phyloP scores from a whole-genome alignment of 2,329 filamentous ascomycete genomes.

The Alternaria metachromatica region DNA sequence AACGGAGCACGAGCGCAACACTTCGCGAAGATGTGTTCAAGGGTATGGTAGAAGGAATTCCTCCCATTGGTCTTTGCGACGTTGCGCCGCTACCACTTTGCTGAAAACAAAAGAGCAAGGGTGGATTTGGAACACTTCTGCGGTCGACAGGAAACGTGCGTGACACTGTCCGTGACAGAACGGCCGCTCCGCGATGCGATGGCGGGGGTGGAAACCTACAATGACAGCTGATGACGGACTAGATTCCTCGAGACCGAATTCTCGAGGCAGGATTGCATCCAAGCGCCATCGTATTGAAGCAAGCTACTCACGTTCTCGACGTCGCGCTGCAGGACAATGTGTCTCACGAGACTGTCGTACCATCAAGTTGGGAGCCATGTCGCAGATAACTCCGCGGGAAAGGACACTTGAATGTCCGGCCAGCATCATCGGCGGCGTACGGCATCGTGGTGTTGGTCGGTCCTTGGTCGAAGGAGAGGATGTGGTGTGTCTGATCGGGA shows the following conservation, averaged over 20 bases:
- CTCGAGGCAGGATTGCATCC: not conserved
- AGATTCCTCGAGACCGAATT: not conserved
- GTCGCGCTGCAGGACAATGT: not conserved
- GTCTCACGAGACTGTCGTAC: not conserved
- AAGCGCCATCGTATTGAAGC: slow-evolving; percentile 1
- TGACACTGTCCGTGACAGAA: slow-evolving; percentile 8
- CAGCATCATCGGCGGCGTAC: not conserved
- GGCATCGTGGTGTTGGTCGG: slow-evolving; percentile 1
- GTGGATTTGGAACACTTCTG: slow-evolving; percentile 6
- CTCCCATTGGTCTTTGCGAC: not conserved
- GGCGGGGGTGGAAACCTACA: not conserved
- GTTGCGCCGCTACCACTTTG: not conserved
- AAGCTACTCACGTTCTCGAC: not conserved
- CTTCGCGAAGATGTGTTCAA: not conserved
- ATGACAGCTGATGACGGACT: not conserved
- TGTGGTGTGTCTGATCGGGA: not conserved
- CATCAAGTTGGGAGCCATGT: not conserved
- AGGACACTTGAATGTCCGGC: not conserved
- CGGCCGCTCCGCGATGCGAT: slow-evolving; percentile 3
- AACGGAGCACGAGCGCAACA: not conserved
- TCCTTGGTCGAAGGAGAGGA: not conserved
- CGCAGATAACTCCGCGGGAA: not conserved
- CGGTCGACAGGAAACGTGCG: slow-evolving; percentile 4
- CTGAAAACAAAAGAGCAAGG: not conserved
- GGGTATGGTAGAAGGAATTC: not conserved